These are phyloP conservation scores for Scedosporium aurantiacum DNA, from an alignment of 2,329 filamentous ascomycete genomes.

Conservation along the genomic window DNA sequence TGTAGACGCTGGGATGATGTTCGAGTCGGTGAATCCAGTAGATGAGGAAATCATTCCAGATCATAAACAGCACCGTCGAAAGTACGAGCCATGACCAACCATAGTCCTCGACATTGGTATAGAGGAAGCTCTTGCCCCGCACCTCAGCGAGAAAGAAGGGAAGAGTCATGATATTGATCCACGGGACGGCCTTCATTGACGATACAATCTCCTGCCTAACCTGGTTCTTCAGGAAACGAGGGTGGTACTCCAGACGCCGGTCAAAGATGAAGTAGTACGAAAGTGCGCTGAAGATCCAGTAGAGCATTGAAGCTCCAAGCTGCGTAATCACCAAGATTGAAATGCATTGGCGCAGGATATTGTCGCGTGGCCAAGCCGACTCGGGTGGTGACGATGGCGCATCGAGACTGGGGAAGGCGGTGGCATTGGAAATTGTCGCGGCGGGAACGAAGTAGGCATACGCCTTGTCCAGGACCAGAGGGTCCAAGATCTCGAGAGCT, in stretches of 20 bases:
- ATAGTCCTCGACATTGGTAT: constrained; percentile 25
- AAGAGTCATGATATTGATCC: constrained; percentile 32
- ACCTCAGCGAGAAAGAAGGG: constrained; percentile 36
- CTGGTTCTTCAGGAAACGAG: constrained; percentile 36
- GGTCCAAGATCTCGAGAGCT: constrained; percentile 29
- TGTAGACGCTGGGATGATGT: constrained; percentile 34
- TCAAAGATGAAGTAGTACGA: constrained; percentile 61
- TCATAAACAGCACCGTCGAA: constrained; percentile 29
- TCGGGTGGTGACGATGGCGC: constrained; percentile 7
- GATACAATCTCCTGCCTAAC: constrained; percentile 30
- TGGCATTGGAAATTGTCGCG: constrained; percentile 4
- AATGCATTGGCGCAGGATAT: constrained; percentile 26
- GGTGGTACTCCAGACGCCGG: constrained; percentile 32
- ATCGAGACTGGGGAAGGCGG: not conserved
- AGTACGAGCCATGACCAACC: constrained; percentile 27
- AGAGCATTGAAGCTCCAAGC: constrained; percentile 29
- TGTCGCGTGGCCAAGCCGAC: constrained; percentile 27
- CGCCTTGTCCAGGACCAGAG: constrained; percentile 26
- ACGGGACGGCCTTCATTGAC: constrained; percentile 30
- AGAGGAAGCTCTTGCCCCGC: constrained; percentile 32
- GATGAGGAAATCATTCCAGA: constrained; percentile 33
- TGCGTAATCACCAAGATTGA: constrained; percentile 28
- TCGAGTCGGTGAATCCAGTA: constrained; percentile 37
- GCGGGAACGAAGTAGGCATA: constrained; percentile 27
- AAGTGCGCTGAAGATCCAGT: constrained; percentile 57